phyloP scores from a whole-genome alignment of 1,284 basidiomycete species.

The Fomitopsis palustris region DNA sequence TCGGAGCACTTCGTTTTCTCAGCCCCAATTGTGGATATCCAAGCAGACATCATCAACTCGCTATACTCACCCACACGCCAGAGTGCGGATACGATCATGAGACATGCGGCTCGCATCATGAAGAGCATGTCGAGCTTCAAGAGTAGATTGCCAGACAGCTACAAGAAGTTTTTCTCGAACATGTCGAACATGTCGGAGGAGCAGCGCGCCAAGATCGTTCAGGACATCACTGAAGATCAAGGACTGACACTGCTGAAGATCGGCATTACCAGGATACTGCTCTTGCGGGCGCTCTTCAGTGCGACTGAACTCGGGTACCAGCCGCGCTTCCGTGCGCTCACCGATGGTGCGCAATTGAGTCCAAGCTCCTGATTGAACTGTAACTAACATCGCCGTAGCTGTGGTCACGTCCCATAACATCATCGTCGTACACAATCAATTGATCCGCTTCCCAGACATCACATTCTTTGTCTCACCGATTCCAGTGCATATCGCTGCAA shows the following conservation, averaged over 20 bases:
- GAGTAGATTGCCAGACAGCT: constrained; percentile 60
- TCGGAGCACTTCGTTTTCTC: constrained; percentile 74
- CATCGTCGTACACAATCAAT: constrained; percentile 74
- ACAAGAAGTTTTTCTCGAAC: constrained; percentile 68
- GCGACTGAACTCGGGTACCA: constrained; percentile 62
- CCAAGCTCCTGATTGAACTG: constrained; percentile 3
- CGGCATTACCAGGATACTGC: constrained; percentile 72
- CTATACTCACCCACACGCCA: constrained; percentile 71
- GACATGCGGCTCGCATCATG: constrained; percentile 72
- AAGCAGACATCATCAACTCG: constrained; percentile 81
- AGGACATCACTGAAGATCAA: constrained; percentile 71
- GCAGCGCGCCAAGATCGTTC: constrained; percentile 58
- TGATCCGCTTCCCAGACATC: constrained; percentile 77
- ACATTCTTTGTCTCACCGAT: constrained; percentile 84
- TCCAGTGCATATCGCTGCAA: constrained; percentile 80
- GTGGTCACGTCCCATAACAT: constrained; percentile 82
- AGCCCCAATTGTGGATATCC: constrained; percentile 70
- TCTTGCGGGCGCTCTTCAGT: constrained; percentile 73
- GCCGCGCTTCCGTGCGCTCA: constrained; percentile 62
- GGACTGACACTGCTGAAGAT: constrained; percentile 77
- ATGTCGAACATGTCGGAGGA: constrained; percentile 69
- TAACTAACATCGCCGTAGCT: constrained; percentile 38
- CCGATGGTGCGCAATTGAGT: constrained; percentile 54
- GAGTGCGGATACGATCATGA: constrained; percentile 63
- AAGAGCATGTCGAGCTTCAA: constrained; percentile 69